These are phyloP conservation scores for Penicillium pulvis DNA, from an alignment of 495 filamentous ascomycete species.

Conservation along the genomic window DNA sequence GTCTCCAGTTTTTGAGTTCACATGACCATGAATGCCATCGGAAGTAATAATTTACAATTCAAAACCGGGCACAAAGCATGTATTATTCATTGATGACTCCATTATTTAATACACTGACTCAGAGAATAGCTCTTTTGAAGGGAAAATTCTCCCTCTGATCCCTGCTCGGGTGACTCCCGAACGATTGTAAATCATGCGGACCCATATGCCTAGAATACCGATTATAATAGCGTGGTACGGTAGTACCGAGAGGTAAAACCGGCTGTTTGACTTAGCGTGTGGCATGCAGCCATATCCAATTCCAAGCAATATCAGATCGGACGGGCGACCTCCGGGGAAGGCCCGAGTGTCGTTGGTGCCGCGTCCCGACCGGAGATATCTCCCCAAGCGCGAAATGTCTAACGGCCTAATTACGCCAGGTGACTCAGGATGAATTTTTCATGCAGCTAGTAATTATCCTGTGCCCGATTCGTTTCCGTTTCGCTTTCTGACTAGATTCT, in stretches of 20 bases:
- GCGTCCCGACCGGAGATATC: conserved; percentile 8
- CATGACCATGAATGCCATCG: neutral
- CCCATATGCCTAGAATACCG: neutral
- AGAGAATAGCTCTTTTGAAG: neutral
- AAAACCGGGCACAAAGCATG: neutral
- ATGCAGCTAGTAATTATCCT: neutral
- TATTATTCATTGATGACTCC: conserved; percentile 2
- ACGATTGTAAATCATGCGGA: conserved; percentile 1
- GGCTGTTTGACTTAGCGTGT: neutral
- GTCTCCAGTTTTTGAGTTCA: neutral
- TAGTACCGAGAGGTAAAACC: neutral
- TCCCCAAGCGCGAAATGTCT: neutral
- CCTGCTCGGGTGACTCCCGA: conserved; percentile 3
- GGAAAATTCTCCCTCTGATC: conserved; percentile 4
- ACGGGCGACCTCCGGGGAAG: conserved; percentile 5
- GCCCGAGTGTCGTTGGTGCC: conserved; percentile 3
- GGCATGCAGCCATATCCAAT: neutral
- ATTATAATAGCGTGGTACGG: conserved; percentile 3
- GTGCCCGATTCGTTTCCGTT: neutral
- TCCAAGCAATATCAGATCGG: conserved; percentile 8
- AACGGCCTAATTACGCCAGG: neutral
- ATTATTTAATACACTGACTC: neutral
- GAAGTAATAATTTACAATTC: neutral
- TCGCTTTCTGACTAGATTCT: neutral
- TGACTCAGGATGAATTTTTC: neutral